phyloP scores from a whole-genome alignment of 305 asterid species.

The Rubia peregrina region DNA sequence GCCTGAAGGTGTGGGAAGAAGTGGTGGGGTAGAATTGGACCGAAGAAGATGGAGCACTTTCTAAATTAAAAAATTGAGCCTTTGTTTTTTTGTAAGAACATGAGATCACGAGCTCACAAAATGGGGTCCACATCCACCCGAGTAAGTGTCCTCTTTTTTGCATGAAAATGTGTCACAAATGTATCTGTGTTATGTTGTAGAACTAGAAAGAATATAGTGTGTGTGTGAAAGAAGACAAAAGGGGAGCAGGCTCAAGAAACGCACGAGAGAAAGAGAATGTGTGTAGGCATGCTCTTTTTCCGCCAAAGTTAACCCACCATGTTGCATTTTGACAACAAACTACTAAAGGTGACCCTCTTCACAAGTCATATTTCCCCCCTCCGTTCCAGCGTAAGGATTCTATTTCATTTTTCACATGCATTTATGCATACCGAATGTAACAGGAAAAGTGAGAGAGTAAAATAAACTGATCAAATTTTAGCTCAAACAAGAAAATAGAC shows the following conservation, averaged over 20 bases:
- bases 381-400: not conserved
- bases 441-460: too few relatives aligned
- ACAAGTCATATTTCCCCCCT: slow-evolving; percentile 11
- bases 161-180: not conserved
- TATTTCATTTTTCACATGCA: not conserved
- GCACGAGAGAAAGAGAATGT: slow-evolving; percentile 6
- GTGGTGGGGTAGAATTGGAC: not conserved
- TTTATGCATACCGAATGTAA: too few relatives aligned
- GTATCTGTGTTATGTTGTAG: not conserved
- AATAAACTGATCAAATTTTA: too few relatives aligned
- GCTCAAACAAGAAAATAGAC: too few relatives aligned
- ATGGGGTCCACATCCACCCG: not conserved
- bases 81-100: slow-evolving; percentile 11
- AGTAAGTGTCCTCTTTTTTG: not conserved
- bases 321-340: not conserved
- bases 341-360: slow-evolving; percentile 6
- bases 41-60: not conserved
- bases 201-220: not conserved
- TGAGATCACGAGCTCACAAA: slow-evolving; percentile 37
- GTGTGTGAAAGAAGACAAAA: slow-evolving; percentile 1
- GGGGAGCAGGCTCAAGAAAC: not conserved
- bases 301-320: not conserved
- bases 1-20: not conserved
- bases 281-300: not conserved
- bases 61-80: not conserved